A percentile compares a stretch with the other conserved stretches of the same genome.
Conservation (phyloP, 1,284 basidiomycete species). For the Sporisorium graminicola region DNA sequence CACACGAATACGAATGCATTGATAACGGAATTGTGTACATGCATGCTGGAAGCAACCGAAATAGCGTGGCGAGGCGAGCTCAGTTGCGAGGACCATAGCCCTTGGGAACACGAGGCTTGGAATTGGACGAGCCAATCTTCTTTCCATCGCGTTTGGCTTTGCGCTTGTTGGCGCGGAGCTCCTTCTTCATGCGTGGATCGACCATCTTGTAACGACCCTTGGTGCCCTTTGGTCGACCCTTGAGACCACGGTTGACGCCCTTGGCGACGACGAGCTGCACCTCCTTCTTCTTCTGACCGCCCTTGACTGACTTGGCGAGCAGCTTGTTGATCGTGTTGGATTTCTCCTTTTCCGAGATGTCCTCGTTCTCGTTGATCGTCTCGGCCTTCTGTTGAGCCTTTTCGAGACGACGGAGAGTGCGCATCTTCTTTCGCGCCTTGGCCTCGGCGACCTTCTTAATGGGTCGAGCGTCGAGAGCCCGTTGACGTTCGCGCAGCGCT, state of each 20-base stretch:
- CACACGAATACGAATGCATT: not conserved
- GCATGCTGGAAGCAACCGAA: conserved; percentile 5
- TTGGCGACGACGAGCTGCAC: conserved; percentile 91
- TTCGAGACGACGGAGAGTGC: conserved; percentile 85
- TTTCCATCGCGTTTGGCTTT: conserved; percentile 65
- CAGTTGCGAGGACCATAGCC: conserved; percentile 56
- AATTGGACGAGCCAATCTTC: conserved; percentile 59
- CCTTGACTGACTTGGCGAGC: conserved; percentile 78
- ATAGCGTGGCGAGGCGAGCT: conserved; percentile 2
- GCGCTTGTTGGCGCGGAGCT: conserved; percentile 65
- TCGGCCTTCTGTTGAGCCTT: conserved; percentile 97
- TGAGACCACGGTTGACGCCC: conserved; percentile 87
- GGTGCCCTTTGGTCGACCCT: conserved; percentile 94
- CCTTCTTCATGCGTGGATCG: conserved; percentile 68
- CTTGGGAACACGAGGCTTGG: conserved; percentile 53
- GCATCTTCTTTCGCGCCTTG: conserved; percentile 95
- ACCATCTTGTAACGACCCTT: conserved; percentile 76
- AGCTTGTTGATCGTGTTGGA: conserved; percentile 92
- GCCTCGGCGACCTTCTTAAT: conserved; percentile 99
- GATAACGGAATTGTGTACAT: conserved; percentile 7
- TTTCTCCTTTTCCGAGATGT: conserved; percentile 85
- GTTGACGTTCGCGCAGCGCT: conserved; percentile 87
- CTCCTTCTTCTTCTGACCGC: conserved; percentile 78
- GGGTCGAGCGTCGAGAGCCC: conserved; percentile 93
- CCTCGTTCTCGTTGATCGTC: conserved; percentile 86